phyloP scores from a whole-genome alignment of 164 flowering plant genomes.

The Berberis vulgaris region DNA sequence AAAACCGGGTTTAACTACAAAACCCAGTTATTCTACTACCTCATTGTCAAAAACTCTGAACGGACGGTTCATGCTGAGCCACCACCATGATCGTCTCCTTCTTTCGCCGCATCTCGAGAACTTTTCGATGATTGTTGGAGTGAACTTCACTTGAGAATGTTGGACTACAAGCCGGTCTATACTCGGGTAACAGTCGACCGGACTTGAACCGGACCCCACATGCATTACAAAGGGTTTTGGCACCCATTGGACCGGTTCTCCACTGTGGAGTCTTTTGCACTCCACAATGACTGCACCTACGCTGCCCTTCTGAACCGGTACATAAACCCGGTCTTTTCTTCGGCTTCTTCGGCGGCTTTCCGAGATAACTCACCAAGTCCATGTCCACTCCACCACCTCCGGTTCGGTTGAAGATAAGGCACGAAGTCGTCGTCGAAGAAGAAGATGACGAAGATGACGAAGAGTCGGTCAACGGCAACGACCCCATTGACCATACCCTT shows the following conservation, averaged over 20 bases:
- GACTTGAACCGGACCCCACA: conserved; percentile 91
- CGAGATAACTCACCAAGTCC: conserved; percentile 13
- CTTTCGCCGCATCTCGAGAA: conserved; percentile 61
- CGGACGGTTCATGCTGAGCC: background rate
- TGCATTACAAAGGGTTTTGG: conserved; percentile 87
- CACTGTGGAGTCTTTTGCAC: conserved; percentile 89
- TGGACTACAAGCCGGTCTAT: conserved; percentile 86
- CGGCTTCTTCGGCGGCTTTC: conserved; percentile 33
- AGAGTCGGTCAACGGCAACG: conserved; percentile 20
- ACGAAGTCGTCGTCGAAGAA: conserved; percentile 16
- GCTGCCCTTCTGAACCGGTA: conserved; percentile 17
- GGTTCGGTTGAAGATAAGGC: conserved; percentile 8
- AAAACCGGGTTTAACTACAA: background rate
- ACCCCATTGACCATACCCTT: conserved; percentile 26
- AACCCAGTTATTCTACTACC: background rate
- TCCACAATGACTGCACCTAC: conserved; percentile 73
- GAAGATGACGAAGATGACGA: conserved; percentile 30
- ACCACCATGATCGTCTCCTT: conserved; percentile 34
- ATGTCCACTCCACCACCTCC: background rate
- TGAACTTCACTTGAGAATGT: conserved; percentile 59
- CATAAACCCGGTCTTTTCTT: conserved; percentile 24
- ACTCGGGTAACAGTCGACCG: conserved; percentile 83
- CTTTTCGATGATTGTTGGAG: conserved; percentile 80
- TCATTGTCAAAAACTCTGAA: background rate
- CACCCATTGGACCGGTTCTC: conserved; percentile 82